These are phyloP conservation scores for Verbascum thapsus DNA, from an alignment of 257 asterid species.

Conservation along the genomic window DNA sequence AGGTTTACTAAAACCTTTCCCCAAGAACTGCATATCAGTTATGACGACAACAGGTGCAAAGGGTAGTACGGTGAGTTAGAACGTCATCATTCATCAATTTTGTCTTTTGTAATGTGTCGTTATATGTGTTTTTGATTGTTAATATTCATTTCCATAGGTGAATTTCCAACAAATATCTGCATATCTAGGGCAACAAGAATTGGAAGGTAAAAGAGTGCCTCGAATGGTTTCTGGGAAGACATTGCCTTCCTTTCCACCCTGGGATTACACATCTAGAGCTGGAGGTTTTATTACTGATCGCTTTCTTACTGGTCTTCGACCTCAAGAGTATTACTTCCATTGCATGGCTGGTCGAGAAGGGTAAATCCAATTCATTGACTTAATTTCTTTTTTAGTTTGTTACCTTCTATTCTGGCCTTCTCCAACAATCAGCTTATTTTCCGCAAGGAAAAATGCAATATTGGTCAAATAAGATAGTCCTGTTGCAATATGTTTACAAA, in stretches of 20 bases:
- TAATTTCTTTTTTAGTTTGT: constrained; percentile 25
- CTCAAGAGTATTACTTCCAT: constrained; percentile 95
- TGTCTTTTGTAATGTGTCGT: constrained; percentile 9
- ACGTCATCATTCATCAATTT: constrained; percentile 21
- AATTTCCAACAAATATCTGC: constrained; percentile 99
- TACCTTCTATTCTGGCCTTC: constrained; percentile 9
- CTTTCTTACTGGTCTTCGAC: constrained; percentile 94
- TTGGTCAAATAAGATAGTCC: too few species aligned
- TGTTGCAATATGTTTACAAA: too few species aligned
- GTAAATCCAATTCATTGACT: constrained; percentile 44
- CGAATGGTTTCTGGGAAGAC: constrained; percentile 99
- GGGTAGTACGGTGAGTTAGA: constrained; percentile 89
- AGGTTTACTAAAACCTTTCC: constrained; percentile 87
- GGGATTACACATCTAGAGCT: constrained; percentile 96
- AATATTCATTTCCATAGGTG: constrained; percentile 52
- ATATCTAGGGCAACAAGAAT: constrained; percentile 93
- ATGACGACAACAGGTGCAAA: constrained; percentile 99
- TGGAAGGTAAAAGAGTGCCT: constrained; percentile 98
- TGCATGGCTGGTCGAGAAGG: constrained; percentile 99
- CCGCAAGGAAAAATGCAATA: too few species aligned
- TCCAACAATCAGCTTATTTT: constrained; percentile 22
- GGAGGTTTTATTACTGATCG: constrained; percentile 98
- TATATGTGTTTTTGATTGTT: not conserved
- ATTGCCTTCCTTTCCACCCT: constrained; percentile 87
- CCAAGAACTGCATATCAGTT: constrained; percentile 87